Evolutionary conservation across 148 eudicot species (phyloP), one percentile per base, ranked within the genome.

Genomic region (Dysphania ambrosioides): DNA sequence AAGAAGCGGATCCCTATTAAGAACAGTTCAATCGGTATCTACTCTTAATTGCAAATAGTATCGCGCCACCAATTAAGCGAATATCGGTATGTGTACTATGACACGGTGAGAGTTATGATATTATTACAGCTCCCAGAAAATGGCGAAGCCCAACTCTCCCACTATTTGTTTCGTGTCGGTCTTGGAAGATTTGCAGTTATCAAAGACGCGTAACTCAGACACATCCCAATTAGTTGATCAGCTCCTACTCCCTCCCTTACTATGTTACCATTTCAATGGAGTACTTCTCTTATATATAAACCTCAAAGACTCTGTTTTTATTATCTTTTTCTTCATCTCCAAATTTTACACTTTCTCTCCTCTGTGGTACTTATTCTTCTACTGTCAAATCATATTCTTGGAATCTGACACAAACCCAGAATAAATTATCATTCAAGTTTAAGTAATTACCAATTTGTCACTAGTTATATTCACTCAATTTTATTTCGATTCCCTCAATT

Each of bases 401-500:
- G n/a, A n/a, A n/a, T n/a, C n/a, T n/a, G n/a, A n/a, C n/a, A n/a
- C n/a, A n/a, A n/a, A n/a, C n/a, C n/a, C n/a, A n/a, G n/a, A n/a
- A n/a, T n/a, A n/a, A 42, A 8, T 26, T 64, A 35, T 8, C 26
- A 64, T 64, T 64, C 24, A 21, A 64, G 68, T n/a, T 16, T 15
- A 64, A 64, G 68, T 32, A 64, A 32, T 23, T 65, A 65, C 47
- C 68, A n/a, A 44, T 21, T 65, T 63, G 67, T 63, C n/a, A 63
- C 41, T 15, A 4, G 0, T 42, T 47, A 18, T 11, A 13, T 47
- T 47, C 53, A 47, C 21, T 47, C 53, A 47, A 18, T 21, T 66
- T 24, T 38, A 30, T 4, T 40, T 23, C 31, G 2, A 40, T 11
- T 23, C 40, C 23, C 1, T 36, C 49, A 36, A 36, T 13, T 38